Percentiles rank a stretch among this genome's conserved stretches.
Evolutionary conservation across 306 rosid genomes (phyloP).

Genomic region (Lathyrus aphaca): DNA sequence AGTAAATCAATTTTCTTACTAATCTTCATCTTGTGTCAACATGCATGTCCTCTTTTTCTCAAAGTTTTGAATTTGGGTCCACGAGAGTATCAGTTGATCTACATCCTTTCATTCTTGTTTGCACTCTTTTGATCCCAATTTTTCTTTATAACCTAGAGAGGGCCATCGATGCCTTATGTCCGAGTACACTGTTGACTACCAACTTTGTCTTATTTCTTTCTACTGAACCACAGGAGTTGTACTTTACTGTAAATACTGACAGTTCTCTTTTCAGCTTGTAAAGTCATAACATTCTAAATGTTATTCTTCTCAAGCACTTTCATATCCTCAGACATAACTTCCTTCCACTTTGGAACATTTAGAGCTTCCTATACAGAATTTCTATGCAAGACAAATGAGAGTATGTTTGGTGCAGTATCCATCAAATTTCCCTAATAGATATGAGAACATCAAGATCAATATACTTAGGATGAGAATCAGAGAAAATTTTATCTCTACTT

Average conservation of each 20-base stretch:
- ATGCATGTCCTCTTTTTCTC: no score
- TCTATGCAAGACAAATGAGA: neutral
- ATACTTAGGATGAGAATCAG: neutral
- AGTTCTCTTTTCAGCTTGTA: neutral
- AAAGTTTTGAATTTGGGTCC: no score
- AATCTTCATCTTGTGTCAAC: no score
- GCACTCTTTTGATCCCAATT: neutral
- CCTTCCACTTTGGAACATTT: neutral
- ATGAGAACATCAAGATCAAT: neutral
- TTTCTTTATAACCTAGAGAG: no score
- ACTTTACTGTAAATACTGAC: neutral
- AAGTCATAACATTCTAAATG: neutral
- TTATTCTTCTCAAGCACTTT: neutral
- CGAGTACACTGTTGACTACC: neutral
- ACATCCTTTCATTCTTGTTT: no score
- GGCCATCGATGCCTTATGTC: no score
- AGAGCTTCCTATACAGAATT: neutral
- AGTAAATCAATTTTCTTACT: no score
- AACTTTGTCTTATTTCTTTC: neutral
- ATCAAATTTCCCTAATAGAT: neutral
- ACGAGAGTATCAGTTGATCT: no score
- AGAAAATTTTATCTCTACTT: neutral
- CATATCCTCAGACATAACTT: neutral
- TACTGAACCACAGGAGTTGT: neutral
- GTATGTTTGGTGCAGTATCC: neutral